Conservation (phyloP, 2,329 filamentous ascomycete genomes). For the Aspergillus hiratsukae region DNA sequence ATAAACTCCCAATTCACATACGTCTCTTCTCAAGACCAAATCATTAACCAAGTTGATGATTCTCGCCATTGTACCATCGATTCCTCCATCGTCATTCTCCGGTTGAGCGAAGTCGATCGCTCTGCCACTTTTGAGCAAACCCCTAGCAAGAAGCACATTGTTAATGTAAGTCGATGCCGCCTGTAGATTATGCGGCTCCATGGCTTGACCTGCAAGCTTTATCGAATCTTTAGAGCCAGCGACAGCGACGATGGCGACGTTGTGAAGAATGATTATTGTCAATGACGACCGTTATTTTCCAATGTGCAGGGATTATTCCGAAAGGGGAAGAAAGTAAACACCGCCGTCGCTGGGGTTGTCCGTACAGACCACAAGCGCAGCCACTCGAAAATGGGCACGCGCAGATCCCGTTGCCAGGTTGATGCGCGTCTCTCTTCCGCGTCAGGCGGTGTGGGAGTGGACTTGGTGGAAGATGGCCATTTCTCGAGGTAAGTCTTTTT, state of each 20-base stretch:
- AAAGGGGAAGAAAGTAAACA: conserved; percentile 45
- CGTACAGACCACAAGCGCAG: conserved; percentile 19
- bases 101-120: conserved; percentile 75
- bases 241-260: conserved; percentile 1
- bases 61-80: conserved; percentile 69
- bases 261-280: conserved; percentile 1
- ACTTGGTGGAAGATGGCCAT: not conserved
- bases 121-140: conserved; percentile 54
- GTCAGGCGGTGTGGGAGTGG: not conserved
- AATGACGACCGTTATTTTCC: conserved; percentile 10
- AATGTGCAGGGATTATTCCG: conserved; percentile 19
- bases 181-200: conserved; percentile 50
- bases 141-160: conserved; percentile 61
- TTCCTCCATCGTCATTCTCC: conserved; percentile 55
- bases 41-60: conserved; percentile 95
- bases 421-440: conserved; percentile 2
- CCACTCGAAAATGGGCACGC: conserved; percentile 6
- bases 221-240: not conserved
- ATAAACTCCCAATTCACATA: conserved; percentile 44
- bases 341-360: conserved; percentile 14
- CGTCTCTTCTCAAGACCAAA: conserved; percentile 82
- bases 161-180: conserved; percentile 62
- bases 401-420: conserved; percentile 10
- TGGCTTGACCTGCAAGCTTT: conserved; percentile 29
- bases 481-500: conserved; percentile 9